Base-by-base conservation (phyloP, 371 early-diverging fungal genomes). In the Mucor sp. region DNA sequence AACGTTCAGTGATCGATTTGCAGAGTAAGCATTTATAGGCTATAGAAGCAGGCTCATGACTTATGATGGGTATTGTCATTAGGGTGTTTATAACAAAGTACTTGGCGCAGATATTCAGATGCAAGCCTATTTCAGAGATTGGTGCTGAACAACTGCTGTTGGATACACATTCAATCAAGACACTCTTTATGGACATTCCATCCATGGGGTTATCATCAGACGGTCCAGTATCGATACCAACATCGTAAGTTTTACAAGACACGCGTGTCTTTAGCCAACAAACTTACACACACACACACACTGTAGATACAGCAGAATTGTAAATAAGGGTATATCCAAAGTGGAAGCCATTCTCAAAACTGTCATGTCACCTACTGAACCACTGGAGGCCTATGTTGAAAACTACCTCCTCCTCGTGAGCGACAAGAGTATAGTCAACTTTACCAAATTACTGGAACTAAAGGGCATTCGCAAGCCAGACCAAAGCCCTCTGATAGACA, bases 71-170 rank as follows among this genome's bases (percentile, higher is more conserved):
- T n/a, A n/a, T n/a, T n/a, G n/a, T n/a, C n/a, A n/a, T n/a, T 66
- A 93, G 92, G 37, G 71, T 89, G 0, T 89, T 94, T 72, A 75
- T 92, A 8, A 69, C 78, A 0, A 85, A 86, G 63, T 91, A 87
- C 65, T 76, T 89, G 21, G 63, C 76, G 14, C 89, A 84, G 39
- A 84, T 95, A 39, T 88, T 83, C 60, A 80, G 83, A 39, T 94
- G 94, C 75, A 91, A 89, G 53, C 91, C 92, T 4, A 90, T 95
- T 21, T 90, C 90, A 11, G 94, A 94, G 70, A 88, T 93, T 63
- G 96, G 94, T 4, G 96, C 96, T 17, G 95, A 95, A 64, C 93
- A 94, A 72, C 84, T 97, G 79, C 85, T 98, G 7, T 74, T 98
- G n/a, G 97, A 98, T 77, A 94, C 91, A 21, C 94, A 96, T 65